Conservation (phyloP, 2,329 filamentous ascomycete species). For the Dryadomyces quercivorus region DNA sequence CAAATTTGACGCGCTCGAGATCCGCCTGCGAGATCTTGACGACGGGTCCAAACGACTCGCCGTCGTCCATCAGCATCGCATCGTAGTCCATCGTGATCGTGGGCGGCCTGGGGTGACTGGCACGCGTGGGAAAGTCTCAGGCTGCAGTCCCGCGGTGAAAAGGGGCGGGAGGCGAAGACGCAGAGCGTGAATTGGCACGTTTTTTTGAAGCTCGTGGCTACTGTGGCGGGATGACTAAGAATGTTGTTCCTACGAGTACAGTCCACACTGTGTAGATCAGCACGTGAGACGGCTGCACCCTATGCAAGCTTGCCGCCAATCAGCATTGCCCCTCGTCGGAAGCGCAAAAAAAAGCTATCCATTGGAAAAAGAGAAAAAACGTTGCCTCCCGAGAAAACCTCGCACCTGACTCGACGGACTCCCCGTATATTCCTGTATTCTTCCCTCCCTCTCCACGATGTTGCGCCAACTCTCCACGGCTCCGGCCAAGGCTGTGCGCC, state of each 20-base stretch:
- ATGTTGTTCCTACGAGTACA: no score
- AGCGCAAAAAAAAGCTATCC: constrained; percentile 1
- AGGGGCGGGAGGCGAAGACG: not conserved
- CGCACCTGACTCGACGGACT: not conserved
- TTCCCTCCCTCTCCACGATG: constrained; percentile 1
- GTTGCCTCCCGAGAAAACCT: not conserved
- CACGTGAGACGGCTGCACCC: no score
- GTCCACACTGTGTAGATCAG: no score
- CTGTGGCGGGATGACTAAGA: not conserved
- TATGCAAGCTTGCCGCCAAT: not conserved
- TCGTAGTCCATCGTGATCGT: constrained; percentile 42
- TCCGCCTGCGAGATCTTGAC: constrained; percentile 66
- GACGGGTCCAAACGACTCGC: constrained; percentile 41
- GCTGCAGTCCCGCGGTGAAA: not conserved
- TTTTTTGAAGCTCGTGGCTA: not conserved
- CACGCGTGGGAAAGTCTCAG: no score
- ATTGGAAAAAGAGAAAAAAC: constrained; percentile 5
- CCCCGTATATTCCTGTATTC: no score
- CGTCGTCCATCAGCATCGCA: constrained; percentile 42
- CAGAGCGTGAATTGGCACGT: not conserved
- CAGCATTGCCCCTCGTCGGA: not conserved
- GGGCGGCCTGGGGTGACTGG: not conserved
- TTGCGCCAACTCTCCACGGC: constrained; percentile 8
- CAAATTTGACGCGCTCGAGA: constrained; percentile 74
- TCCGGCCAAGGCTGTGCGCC: constrained; percentile 7